Base-by-base conservation (phyloP, 2,329 filamentous ascomycete species). In the Macrophomina tecta region DNA sequence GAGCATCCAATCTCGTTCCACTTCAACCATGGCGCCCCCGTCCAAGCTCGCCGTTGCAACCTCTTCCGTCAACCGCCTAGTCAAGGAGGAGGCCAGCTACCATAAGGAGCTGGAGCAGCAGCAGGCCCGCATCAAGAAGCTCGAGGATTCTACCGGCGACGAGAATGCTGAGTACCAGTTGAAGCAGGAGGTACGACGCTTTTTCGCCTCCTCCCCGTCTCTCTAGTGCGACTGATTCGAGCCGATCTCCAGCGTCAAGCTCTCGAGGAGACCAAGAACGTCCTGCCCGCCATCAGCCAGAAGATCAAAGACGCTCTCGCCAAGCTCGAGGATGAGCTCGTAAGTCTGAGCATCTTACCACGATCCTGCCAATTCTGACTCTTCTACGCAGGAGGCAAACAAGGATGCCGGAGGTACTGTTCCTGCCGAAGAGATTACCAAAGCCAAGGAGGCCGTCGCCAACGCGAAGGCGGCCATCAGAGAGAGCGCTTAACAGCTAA, bases 81-180 rank as follows among this genome's bases (percentile, higher is more conserved):
- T 97, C 71, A 97, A 97, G 80, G 95, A 99, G 80, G 92, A 97
- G 79, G 84, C 86, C 46, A 94, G 90, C 73, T 98, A 99, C 82
- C 91, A 94, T 83, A 91, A 91, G 76, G 95, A 99, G 79, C 86
- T 94, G 23, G 83, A 86, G 70, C 84, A 90, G 70, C 94, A 98
- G 77, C 85, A 91, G 72, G 85, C 86, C 69, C 87, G 91, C 66
- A 86, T 96, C 70, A 82, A 86, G 77, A 87, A 89, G 76, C 84
- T 97, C 52, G 88, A 91, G 72, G 77, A 80, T 3, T 81, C 78
- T 16, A 83, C 86, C 64, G 85, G 86, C 8, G 91, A 91, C 69
- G 88, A 89, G 72, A 97, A 97, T 79, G 88, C 86, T 60, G 89
- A 91, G 71, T 97, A 87, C 75, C 85, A 89, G 70, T 74, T 98